Conservation (phyloP, 1,139 yeast species). For the Geotrichum siamense region DNA sequence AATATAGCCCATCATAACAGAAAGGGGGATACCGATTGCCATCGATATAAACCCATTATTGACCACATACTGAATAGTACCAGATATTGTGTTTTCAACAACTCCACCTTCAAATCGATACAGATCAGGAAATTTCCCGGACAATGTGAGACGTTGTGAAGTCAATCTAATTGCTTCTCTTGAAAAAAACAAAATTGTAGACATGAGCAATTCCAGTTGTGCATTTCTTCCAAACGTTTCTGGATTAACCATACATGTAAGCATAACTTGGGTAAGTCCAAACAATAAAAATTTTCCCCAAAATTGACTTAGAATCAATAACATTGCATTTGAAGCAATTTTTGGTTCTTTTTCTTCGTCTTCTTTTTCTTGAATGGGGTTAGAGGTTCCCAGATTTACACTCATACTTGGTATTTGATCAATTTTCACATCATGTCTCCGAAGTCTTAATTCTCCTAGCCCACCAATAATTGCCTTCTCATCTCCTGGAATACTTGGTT, state of each 20-base stretch:
- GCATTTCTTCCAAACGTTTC: conserved; percentile 71
- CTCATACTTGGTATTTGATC: conserved; percentile 3
- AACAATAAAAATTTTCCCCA: conserved; percentile 72
- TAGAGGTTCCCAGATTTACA: conserved; percentile 1
- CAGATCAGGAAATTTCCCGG: conserved; percentile 32
- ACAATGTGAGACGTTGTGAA: conserved; percentile 51
- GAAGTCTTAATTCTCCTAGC: background rate
- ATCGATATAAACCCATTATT: conserved; percentile 69
- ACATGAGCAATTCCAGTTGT: conserved; percentile 65
- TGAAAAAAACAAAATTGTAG: conserved; percentile 66
- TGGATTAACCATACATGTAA: conserved; percentile 69
- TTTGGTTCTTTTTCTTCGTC: background rate
- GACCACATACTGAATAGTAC: conserved; percentile 45
- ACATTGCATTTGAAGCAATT: conserved; percentile 47
- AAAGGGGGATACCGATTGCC: conserved; percentile 52
- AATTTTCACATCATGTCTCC: background rate
- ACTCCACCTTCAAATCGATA: conserved; percentile 38
- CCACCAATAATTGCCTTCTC: background rate
- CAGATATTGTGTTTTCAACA: conserved; percentile 37
- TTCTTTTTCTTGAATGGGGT: conserved; percentile 1
- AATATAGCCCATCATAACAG: conserved; percentile 36
- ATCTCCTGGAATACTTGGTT: background rate
- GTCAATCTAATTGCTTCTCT: conserved; percentile 79
- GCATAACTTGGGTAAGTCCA: conserved; percentile 62
- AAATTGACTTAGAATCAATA: conserved; percentile 64